Evolutionary conservation across 2,329 filamentous ascomycete species (phyloP).

Genomic region (Phialophora verrucosa): DNA sequence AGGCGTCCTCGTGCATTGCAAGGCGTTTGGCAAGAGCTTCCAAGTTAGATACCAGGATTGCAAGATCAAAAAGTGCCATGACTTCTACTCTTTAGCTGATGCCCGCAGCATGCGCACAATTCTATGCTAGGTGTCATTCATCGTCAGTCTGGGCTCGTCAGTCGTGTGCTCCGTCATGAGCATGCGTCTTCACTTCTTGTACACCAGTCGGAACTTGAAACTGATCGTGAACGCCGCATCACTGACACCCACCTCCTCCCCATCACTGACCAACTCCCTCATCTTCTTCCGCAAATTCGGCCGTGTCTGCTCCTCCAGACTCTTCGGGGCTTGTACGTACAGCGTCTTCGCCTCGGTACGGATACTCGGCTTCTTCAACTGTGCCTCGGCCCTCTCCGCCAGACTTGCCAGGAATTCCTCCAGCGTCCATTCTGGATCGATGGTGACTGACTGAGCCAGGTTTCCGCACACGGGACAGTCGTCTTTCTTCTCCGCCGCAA

Average conservation of each 20-base stretch:
- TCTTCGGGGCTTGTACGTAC: constrained; percentile 84
- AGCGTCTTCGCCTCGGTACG: constrained; percentile 80
- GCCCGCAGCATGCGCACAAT: not conserved
- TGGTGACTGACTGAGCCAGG: constrained; percentile 73
- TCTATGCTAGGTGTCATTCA: not conserved
- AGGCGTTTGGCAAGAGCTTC: constrained; percentile 20
- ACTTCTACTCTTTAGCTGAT: constrained; percentile 3
- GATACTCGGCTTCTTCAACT: constrained; percentile 91
- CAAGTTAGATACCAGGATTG: constrained; percentile 32
- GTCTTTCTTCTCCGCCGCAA: constrained; percentile 89
- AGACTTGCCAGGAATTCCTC: constrained; percentile 85
- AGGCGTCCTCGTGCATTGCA: constrained; percentile 30
- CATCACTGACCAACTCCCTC: constrained; percentile 74
- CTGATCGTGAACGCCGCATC: constrained; percentile 86
- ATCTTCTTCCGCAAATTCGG: constrained; percentile 82
- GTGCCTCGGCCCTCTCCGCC: constrained; percentile 81
- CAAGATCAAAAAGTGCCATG: constrained; percentile 25
- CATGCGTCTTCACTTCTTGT: constrained; percentile 43
- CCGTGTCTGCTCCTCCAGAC: constrained; percentile 82
- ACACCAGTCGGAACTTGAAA: constrained; percentile 65
- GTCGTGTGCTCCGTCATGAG: not conserved
- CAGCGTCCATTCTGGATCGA: constrained; percentile 74
- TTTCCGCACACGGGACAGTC: constrained; percentile 96
- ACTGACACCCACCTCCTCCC: constrained; percentile 88
- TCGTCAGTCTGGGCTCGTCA: not conserved